phyloP scores from a whole-genome alignment of 495 filamentous ascomycete genomes.

The Echria macrotheca region DNA sequence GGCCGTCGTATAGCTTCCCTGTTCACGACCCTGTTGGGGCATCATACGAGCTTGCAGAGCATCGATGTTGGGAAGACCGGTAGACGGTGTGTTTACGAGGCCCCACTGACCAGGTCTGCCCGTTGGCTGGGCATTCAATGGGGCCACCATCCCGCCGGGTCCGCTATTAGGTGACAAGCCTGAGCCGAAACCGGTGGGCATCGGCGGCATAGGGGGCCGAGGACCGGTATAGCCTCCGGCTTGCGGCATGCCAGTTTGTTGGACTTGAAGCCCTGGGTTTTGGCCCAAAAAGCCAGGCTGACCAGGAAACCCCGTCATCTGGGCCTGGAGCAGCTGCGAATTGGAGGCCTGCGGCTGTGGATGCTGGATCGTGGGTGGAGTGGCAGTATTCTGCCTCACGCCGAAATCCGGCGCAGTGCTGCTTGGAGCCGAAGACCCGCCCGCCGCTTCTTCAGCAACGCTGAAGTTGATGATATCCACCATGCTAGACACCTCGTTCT shows the following conservation, averaged over 20 bases:
- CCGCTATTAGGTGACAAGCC: constrained; percentile 59
- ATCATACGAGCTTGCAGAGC: constrained; percentile 94
- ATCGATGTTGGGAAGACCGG: constrained; percentile 88
- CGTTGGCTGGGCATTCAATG: constrained; percentile 89
- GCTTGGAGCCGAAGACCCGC: constrained; percentile 34
- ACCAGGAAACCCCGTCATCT: constrained; percentile 70
- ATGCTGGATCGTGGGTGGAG: constrained; percentile 73
- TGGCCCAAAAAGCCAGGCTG: constrained; percentile 44
- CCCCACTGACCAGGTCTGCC: constrained; percentile 97
- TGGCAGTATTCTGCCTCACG: constrained; percentile 55
- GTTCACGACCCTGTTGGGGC: constrained; percentile 91
- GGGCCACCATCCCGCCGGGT: constrained; percentile 45
- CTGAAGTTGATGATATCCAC: constrained; percentile 99
- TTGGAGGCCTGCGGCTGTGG: constrained; percentile 79
- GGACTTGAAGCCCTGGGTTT: constrained; percentile 48
- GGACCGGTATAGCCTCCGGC: constrained; percentile 64
- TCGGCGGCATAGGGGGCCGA: constrained; percentile 88
- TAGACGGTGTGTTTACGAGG: constrained; percentile 86
- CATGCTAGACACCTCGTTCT: constrained; percentile 98
- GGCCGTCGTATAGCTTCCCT: constrained; percentile 74
- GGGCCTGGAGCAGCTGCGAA: constrained; percentile 63
- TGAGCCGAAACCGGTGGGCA: constrained; percentile 77
- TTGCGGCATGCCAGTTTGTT: constrained; percentile 56
- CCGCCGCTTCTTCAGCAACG: constrained; percentile 70
- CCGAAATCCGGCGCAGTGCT: constrained; percentile 79